Percentiles rank a stretch among this genome's conserved stretches.
phyloP scores from a whole-genome alignment of 2,329 filamentous ascomycete species.

The Cercospora sojina region DNA sequence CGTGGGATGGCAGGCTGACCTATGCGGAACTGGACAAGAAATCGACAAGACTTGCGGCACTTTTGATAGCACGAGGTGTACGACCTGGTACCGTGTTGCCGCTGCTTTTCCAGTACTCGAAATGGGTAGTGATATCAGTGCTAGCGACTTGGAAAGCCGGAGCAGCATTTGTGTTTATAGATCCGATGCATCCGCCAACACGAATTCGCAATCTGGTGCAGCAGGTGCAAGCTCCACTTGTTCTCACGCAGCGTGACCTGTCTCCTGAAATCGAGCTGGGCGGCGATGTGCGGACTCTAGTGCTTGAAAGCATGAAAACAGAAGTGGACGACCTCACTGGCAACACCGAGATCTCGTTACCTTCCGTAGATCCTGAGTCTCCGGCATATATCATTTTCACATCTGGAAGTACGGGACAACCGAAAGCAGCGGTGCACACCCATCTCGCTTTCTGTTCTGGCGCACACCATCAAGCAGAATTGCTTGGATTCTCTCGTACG shows the following conservation, averaged over 20 bases:
- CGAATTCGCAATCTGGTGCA: background rate
- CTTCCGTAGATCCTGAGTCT: background rate
- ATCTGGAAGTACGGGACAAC: constrained; percentile 54
- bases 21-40: background rate
- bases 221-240: background rate
- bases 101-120: background rate
- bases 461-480: background rate
- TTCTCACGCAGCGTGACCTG: background rate
- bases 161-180: background rate
- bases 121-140: background rate
- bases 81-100: background rate
- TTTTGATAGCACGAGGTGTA: background rate
- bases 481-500: background rate
- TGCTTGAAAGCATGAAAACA: background rate
- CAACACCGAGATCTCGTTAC: background rate
- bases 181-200: background rate
- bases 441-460: constrained; percentile 11
- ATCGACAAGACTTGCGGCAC: background rate
- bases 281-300: background rate
- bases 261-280: background rate
- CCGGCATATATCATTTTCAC: constrained; percentile 17
- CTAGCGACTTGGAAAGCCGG: background rate
- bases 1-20: background rate
- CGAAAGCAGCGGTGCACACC: constrained; percentile 12
- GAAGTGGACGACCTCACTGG: background rate